Evolutionary conservation across 768 basidiomycete species (phyloP).

Genomic region (Omphalotus guepiniiformis): DNA sequence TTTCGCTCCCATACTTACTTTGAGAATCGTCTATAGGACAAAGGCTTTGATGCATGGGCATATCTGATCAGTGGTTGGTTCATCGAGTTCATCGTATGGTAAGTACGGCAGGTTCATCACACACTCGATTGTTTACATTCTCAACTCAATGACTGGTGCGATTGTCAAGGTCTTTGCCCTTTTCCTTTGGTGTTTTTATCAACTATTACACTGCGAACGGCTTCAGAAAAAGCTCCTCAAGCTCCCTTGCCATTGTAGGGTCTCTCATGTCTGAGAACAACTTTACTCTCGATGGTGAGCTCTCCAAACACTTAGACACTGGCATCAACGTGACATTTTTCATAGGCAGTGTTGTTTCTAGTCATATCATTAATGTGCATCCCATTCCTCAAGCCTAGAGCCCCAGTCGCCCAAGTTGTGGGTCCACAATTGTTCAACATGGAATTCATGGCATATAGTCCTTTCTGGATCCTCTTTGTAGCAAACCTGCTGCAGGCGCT

Average conservation of each 20-base stretch:
- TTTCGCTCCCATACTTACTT: neutral
- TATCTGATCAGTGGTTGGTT: conserved; percentile 22
- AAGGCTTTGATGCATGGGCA: conserved; percentile 10
- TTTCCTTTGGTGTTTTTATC: conserved; percentile 24
- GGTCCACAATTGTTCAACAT: neutral
- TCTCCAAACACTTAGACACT: neutral
- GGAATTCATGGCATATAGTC: neutral
- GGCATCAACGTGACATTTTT: neutral
- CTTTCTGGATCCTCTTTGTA: conserved; percentile 7
- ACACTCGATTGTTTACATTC: neutral
- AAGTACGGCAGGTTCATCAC: neutral
- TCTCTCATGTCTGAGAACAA: conserved; percentile 14
- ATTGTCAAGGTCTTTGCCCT: conserved; percentile 19
- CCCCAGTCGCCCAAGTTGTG: conserved; percentile 6
- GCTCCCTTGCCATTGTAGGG: conserved; percentile 23
- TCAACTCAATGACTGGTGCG: no score
- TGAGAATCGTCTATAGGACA: neutral
- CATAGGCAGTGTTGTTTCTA: conserved; percentile 5
- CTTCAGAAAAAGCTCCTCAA: conserved; percentile 15
- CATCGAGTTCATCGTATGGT: conserved; percentile 22
- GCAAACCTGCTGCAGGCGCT: conserved; percentile 8
- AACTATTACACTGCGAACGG: conserved; percentile 18
- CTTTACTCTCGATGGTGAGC: conserved; percentile 4
- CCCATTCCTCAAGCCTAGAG: conserved; percentile 8
- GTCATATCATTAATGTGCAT: conserved; percentile 1